Conservation (phyloP, 495 filamentous ascomycete species). For the Neurospora sp. region DNA sequence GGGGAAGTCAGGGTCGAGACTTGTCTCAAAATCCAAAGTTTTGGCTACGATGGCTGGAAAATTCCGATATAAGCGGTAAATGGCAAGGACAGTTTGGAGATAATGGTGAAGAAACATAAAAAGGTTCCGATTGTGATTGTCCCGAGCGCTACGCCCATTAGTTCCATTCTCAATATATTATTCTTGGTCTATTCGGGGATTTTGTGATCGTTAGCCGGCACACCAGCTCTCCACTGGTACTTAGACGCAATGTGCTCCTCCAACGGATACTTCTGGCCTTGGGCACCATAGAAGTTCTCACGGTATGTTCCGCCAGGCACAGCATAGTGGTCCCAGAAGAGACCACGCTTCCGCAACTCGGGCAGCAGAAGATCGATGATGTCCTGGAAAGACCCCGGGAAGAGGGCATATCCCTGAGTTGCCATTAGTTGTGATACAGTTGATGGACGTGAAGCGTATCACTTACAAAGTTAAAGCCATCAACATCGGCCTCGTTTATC, state of each 20-base stretch:
- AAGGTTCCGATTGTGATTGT: too few relatives aligned
- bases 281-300: slow-evolving; percentile 38
- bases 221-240: slow-evolving; percentile 28
- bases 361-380: slow-evolving; percentile 51
- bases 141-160: too few relatives aligned
- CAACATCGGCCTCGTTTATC: slow-evolving; percentile 36
- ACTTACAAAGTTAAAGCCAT: slow-evolving; percentile 43
- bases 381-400: slow-evolving; percentile 53
- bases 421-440: background rate
- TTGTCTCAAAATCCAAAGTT: too few relatives aligned
- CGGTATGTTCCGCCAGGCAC: slow-evolving; percentile 40
- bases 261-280: slow-evolving; percentile 20
- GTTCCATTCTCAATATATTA: too few relatives aligned
- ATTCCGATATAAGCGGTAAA: too few relatives aligned
- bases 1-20: too few relatives aligned
- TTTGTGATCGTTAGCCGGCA: slow-evolving; percentile 18
- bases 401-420: slow-evolving; percentile 45
- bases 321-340: slow-evolving; percentile 43
- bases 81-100: too few relatives aligned
- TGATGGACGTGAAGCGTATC: background rate
- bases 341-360: slow-evolving; percentile 44
- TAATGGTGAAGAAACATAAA: too few relatives aligned
- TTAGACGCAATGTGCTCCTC: slow-evolving; percentile 24
- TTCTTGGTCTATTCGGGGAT: slow-evolving; percentile 9
- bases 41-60: too few relatives aligned